phyloP scores from a whole-genome alignment of 495 filamentous ascomycete genomes.

The Aspergillus egyptiacus region DNA sequence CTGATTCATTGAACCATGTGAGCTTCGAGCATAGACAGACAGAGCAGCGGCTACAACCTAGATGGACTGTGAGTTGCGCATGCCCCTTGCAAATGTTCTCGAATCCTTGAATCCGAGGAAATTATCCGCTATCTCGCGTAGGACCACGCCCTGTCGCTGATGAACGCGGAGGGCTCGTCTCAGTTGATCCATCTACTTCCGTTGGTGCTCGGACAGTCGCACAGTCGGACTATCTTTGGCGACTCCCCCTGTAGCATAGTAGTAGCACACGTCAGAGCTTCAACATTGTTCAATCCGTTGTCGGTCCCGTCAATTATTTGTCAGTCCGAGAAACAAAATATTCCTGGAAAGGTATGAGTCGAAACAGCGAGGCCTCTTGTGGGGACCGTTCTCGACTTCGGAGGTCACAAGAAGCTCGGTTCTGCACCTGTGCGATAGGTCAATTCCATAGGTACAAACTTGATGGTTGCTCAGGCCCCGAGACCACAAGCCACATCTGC shows the following conservation, averaged over 20 bases:
- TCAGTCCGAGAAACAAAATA: background rate
- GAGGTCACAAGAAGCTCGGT: background rate
- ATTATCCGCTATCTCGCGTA: too few species aligned
- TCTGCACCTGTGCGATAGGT: slow-evolving; percentile 8
- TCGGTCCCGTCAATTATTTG: background rate
- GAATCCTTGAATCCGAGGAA: too few species aligned
- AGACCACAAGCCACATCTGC: slow-evolving; percentile 12
- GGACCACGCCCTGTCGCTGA: too few species aligned
- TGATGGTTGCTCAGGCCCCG: slow-evolving; percentile 7
- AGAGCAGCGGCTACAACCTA: slow-evolving; percentile 1
- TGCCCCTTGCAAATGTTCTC: background rate
- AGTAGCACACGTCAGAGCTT: too few species aligned
- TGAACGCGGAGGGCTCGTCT: too few species aligned
- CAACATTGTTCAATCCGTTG: too few species aligned
- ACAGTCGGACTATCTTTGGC: too few species aligned
- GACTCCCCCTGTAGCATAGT: too few species aligned
- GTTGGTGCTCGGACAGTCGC: slow-evolving; percentile 14
- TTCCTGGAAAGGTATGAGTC: background rate
- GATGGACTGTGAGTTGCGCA: background rate
- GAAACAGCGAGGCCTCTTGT: background rate
- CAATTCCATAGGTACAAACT: slow-evolving; percentile 7
- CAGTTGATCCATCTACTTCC: slow-evolving; percentile 15
- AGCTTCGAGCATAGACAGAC: too few species aligned
- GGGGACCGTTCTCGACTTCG: background rate
- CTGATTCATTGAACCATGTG: slow-evolving; percentile 7